These are phyloP conservation scores for Jaltomata sinuosa DNA, from an alignment of 257 asterid species.

Conservation along the genomic window DNA sequence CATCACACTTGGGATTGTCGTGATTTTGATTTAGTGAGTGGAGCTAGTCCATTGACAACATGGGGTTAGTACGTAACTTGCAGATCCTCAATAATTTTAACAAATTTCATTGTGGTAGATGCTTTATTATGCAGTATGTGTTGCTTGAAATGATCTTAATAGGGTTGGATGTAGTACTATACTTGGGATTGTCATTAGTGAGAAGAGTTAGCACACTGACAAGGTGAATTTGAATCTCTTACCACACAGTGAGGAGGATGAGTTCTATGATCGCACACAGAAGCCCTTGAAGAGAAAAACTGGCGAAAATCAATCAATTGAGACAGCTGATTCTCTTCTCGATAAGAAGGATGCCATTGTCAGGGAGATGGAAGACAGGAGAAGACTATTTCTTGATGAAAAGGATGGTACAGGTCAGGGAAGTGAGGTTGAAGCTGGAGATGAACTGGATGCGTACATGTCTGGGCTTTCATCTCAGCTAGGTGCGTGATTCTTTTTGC, in stretches of 20 bases:
- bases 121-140: neutral
- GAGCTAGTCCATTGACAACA: neutral
- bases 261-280: constrained; percentile 78
- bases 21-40: neutral
- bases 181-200: neutral
- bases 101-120: neutral
- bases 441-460: constrained; percentile 96
- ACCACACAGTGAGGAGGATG: constrained; percentile 74
- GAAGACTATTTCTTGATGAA: constrained; percentile 44
- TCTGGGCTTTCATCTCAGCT: constrained; percentile 84
- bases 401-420: neutral
- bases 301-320: constrained; percentile 68
- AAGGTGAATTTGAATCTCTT: constrained; percentile 4
- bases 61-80: constrained; percentile 29
- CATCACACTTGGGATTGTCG: neutral
- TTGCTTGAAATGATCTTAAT: neutral
- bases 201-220: neutral
- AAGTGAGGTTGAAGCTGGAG: constrained; percentile 44
- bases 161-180: neutral
- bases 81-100: neutral
- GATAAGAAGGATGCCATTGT: constrained; percentile 70
- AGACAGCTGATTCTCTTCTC: constrained; percentile 95
- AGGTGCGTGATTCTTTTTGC: constrained; percentile 36
- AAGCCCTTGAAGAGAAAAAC: constrained; percentile 53
- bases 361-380: constrained; percentile 57